A percentile compares a stretch with the other conserved stretches of the same genome.
These are phyloP conservation scores for Volvox africanus DNA, from an alignment of 139 green algal species.

Conservation along the genomic window DNA sequence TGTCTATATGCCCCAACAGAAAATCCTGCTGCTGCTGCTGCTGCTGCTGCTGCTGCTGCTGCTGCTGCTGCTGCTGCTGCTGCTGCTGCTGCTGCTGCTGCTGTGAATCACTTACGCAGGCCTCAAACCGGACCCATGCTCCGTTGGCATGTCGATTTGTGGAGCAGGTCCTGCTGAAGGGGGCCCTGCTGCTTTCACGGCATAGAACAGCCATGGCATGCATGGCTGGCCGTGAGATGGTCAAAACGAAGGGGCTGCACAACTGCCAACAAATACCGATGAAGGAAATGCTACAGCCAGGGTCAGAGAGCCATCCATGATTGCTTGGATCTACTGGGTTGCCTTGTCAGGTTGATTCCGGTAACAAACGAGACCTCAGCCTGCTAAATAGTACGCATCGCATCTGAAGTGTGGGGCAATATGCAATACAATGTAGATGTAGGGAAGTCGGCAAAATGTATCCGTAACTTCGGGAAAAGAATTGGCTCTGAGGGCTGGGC, in stretches of 20 bases:
- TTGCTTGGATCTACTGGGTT: slow-evolving; percentile 73
- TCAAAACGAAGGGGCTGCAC: background rate
- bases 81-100: background rate
- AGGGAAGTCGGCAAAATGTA: too few relatives aligned
- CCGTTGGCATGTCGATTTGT: background rate
- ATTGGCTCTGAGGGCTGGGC: too few relatives aligned
- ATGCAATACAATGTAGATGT: too few relatives aligned
- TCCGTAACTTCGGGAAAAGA: too few relatives aligned
- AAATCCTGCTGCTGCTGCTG: background rate
- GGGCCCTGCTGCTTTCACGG: too few relatives aligned
- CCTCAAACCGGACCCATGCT: too few relatives aligned
- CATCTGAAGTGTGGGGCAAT: too few relatives aligned
- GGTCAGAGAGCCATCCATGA: too few relatives aligned
- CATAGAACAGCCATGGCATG: background rate
- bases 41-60: background rate
- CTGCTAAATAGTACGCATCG: slow-evolving; percentile 94
- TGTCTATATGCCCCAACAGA: background rate
- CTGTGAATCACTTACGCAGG: background rate
- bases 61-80: background rate
- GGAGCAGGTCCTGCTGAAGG: background rate
- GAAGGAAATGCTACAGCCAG: too few relatives aligned
- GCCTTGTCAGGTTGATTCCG: slow-evolving; percentile 97
- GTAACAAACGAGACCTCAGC: slow-evolving; percentile 98
- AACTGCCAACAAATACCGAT: too few relatives aligned
- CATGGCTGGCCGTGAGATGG: background rate